Evolutionary conservation across 306 rosid genomes (phyloP).

Genomic region (apple (Malus domestica)): ASM211411v1 NC_041799.1:32164501-32165000

Average conservation of each 20-base stretch:
- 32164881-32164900: not conserved
- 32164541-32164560: not conserved
- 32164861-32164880: not conserved
- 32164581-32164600: not conserved
- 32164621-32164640: not conserved
- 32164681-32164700: not conserved
- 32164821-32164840: conserved; percentile 6
- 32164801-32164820: not conserved
- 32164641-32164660: not conserved
- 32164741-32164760: no score
- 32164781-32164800: not conserved
- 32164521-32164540: not conserved
- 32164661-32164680: not conserved
- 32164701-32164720: no score
- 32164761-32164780: not conserved
- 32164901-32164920: not conserved
- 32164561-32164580: not conserved
- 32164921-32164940: not conserved
- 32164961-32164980: not conserved
- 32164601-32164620: not conserved
- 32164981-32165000: not conserved
- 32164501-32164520: not conserved
- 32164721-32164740: no score
- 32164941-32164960: not conserved
- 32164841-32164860: not conserved